phyloP scores from a whole-genome alignment of 768 basidiomycete species.

The Amanita polypyramis region DNA sequence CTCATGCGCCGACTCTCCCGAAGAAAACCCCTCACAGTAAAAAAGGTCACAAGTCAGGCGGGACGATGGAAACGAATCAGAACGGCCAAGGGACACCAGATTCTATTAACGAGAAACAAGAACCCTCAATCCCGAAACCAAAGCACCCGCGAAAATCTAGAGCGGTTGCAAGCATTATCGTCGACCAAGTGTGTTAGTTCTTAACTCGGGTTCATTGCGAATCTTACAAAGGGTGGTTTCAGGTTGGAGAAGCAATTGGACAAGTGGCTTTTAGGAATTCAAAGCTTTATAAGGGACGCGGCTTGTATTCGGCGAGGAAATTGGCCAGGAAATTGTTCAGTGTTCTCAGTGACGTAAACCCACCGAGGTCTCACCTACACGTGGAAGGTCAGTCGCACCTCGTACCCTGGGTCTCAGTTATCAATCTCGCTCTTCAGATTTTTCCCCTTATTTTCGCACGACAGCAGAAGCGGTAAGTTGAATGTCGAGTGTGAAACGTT shows the following conservation, averaged over 20 bases:
- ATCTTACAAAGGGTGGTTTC: neutral
- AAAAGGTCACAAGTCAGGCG: constrained; percentile 31
- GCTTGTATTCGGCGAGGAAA: constrained; percentile 51
- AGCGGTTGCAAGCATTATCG: constrained; percentile 54
- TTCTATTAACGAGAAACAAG: constrained; percentile 12
- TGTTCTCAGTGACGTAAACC: constrained; percentile 46
- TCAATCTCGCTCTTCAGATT: constrained; percentile 34
- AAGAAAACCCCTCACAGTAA: constrained; percentile 31
- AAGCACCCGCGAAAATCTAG: constrained; percentile 33
- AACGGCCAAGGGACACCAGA: neutral
- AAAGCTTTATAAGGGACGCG: constrained; percentile 44
- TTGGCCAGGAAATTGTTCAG: constrained; percentile 62
- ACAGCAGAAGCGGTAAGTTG: constrained; percentile 56
- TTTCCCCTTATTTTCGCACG: constrained; percentile 65
- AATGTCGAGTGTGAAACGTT: neutral
- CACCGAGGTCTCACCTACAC: constrained; percentile 48
- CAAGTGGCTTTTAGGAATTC: constrained; percentile 63
- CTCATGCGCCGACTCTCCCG: constrained; percentile 45
- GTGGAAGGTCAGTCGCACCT: constrained; percentile 43
- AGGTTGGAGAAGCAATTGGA: constrained; percentile 54
- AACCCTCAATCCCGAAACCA: neutral
- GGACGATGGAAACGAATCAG: neutral
- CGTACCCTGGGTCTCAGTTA: neutral
- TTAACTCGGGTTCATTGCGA: neutral
- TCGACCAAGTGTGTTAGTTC: constrained; percentile 44